These are phyloP conservation scores for Cladophialophora yegresii DNA, from an alignment of 2,329 filamentous ascomycete species.

Conservation along the genomic window DNA sequence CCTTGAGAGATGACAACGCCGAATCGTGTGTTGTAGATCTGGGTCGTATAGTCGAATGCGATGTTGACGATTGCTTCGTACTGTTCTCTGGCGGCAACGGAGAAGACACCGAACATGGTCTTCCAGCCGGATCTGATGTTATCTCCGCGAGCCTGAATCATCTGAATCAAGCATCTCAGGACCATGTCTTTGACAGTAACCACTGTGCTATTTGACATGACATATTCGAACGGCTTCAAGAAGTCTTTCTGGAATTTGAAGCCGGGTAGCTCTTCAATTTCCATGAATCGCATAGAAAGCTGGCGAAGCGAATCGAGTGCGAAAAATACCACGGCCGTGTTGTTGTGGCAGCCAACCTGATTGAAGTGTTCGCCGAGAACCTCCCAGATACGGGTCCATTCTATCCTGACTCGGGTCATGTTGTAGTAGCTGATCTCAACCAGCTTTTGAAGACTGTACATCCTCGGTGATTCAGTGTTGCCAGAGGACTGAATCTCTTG, in stretches of 20 bases:
- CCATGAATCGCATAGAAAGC: slow-evolving; percentile 97
- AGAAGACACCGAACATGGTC: slow-evolving; percentile 99
- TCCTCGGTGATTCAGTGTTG: slow-evolving; percentile 90
- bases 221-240: slow-evolving; percentile 95
- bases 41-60: slow-evolving; percentile 93
- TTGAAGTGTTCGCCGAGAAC: slow-evolving; percentile 99
- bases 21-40: slow-evolving; percentile 94
- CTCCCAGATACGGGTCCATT: slow-evolving; percentile 97
- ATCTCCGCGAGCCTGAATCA: slow-evolving; percentile 95
- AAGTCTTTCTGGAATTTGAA: slow-evolving; percentile 99
- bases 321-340: slow-evolving; percentile 96
- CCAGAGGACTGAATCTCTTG: slow-evolving; percentile 98
- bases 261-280: slow-evolving; percentile 93
- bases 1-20: slow-evolving; percentile 95
- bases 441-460: slow-evolving; percentile 95
- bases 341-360: slow-evolving; percentile 91
- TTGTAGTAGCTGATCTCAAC: slow-evolving; percentile 99
- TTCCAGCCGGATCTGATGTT: slow-evolving; percentile 98
- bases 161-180: slow-evolving; percentile 91
- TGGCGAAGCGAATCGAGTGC: slow-evolving; percentile 93
- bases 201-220: slow-evolving; percentile 88
- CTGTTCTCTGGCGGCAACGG: slow-evolving; percentile 86
- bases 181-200: slow-evolving; percentile 97
- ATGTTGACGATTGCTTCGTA: slow-evolving; percentile 96
- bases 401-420: slow-evolving; percentile 96